Evolutionary conservation across 1,139 yeast species (phyloP), one percentile per base, ranked within the genome.

Genomic region (Saccharomycopsis hybrid): DNA sequence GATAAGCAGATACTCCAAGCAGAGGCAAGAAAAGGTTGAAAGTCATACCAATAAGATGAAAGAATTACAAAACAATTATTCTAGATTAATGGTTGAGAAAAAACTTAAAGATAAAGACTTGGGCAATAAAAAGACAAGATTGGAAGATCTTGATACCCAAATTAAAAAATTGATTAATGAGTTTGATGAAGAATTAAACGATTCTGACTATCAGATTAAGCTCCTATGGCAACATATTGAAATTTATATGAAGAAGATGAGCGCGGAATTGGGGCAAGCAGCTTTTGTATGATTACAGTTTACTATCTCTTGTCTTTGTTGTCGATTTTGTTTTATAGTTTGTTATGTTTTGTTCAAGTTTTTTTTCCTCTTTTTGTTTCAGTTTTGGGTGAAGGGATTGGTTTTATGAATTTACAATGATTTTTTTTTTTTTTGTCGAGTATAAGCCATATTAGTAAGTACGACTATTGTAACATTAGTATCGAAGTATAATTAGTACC

Each of bases 31-130:
- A 48, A 76, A 75, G 57, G 70, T 72, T 33, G 62, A 63, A 13
- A 72, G 70, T 39, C 73, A 75, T 40, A 74, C 75, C 44, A 64
- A 66, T 44, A 73, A 71, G 52, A 68, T 81, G 60, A 64, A 68
- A 3, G 69, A 69, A 50, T 66, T 79, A 32, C 73, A 74, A 50
- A 66, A 67, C 11, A 72, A 74, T 44, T 77, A 78, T 53, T 71
- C 75, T 9, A 67, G 69, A 27, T 64, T 81, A 49, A 70, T 76
- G 11, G 71, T 71, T 3, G 80, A 79, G 52, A 68, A 82, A 38
- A 72, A 74, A 45, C 60, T 70, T 30, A 75, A 74, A 57, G 82
- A 80, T 48, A 73, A 70, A 49, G 82, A 78, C 44, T 66, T 78
- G 55, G 57, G 74, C 72, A 61, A 71, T 70, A 60, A 72, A 70